Evolutionary conservation across 176 grass and related monocot species (phyloP).

Genomic region (Saccharum officinarum): DNA sequence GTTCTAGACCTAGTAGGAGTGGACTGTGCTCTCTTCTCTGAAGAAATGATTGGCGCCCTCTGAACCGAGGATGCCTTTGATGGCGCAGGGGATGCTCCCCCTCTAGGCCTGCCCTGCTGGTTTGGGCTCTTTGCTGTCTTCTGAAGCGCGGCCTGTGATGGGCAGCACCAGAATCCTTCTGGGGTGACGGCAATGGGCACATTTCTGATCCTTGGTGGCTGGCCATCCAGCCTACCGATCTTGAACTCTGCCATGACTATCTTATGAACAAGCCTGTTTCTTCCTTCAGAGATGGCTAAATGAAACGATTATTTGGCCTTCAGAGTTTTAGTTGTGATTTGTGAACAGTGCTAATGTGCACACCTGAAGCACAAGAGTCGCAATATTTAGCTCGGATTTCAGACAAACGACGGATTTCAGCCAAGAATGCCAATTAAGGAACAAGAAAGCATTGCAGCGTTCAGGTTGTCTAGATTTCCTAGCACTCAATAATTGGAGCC

Average conservation of each 20-base stretch:
- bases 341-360: background rate
- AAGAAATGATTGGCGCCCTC: constrained; percentile 38
- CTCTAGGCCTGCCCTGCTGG: constrained; percentile 52
- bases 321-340: background rate
- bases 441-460: background rate
- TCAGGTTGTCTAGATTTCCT: background rate
- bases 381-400: background rate
- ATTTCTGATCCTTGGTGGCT: constrained; percentile 55
- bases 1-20: constrained; percentile 48
- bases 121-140: constrained; percentile 58
- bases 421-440: background rate
- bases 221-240: constrained; percentile 51
- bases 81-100: constrained; percentile 49
- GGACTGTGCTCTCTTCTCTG: constrained; percentile 46
- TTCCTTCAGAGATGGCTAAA: constrained; percentile 28
- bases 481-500: background rate
- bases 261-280: constrained; percentile 7
- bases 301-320: background rate
- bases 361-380: constrained; percentile 25
- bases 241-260: constrained; percentile 66
- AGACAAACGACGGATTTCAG: background rate
- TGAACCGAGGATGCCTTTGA: constrained; percentile 69
- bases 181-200: constrained; percentile 81
- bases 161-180: constrained; percentile 92
- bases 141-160: constrained; percentile 69